Evolutionary conservation across 768 basidiomycete genomes (phyloP), one percentile per base, ranked within the genome.

Genomic region (Boletellus emodensis): DNA sequence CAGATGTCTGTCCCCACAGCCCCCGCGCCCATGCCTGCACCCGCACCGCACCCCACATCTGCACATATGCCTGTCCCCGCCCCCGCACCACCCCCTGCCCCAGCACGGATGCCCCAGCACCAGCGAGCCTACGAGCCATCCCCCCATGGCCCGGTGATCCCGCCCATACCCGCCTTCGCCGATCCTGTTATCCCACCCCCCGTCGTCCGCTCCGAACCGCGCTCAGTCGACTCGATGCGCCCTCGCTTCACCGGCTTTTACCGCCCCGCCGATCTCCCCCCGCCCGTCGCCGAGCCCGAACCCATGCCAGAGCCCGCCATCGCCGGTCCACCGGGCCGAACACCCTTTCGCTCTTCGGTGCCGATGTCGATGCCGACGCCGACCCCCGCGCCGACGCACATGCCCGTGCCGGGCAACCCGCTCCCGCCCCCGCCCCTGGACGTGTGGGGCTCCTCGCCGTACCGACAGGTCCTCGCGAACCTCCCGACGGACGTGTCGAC

Each of bases 361-460:
- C 51, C 51, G 0, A 49, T 38, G 43, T 48, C 20, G 13, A 26
- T 52, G 42, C 46, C 41, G 10, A 52, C 48, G 38, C 48, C 54
- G 20, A 39, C 28, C 1, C 35, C 49, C 2, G 40, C 3, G 6
- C 34, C 45, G 24, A 26, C 24, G 24, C 24, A 26, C 24, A 26
- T 26, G 24, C 24, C 24, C 14, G 24, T 42, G 10, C 45, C 45
- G 10, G 24, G 47, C 15, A 85, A 90, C 60, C 85, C 85, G 5
- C 78, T 89, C 9, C 87, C 87, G 0, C 51, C 62, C 3, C 85
- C 80, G 0, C 87, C 87, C 0, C 67, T 68, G 28, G 80, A 87
- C 59, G 48, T 88, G 8, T 85, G 83, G 63, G 73, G 77, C 12
- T 66, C 68, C 24, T 72, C 82, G 0, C 83, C 83, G 0, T 85